phyloP scores from a whole-genome alignment of 441 rosid genomes.

The Jatropha podagrica region DNA sequence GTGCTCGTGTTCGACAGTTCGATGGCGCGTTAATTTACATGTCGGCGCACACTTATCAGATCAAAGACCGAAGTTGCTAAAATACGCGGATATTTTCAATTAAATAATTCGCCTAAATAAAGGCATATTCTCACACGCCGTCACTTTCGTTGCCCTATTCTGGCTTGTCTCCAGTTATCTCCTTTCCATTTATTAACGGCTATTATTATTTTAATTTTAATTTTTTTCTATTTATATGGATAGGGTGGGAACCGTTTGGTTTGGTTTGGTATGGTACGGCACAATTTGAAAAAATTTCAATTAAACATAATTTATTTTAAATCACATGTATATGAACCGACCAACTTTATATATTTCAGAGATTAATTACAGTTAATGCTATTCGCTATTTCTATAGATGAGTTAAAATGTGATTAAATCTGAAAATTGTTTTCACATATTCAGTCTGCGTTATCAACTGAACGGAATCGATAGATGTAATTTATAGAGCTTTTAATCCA shows the following conservation, averaged over 20 bases:
- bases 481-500: too few species aligned
- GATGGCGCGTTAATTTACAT: background rate
- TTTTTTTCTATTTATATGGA: background rate
- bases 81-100: background rate
- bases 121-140: background rate
- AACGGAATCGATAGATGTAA: too few species aligned
- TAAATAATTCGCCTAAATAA: conserved; percentile 9
- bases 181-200: background rate
- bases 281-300: too few species aligned
- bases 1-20: background rate
- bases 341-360: too few species aligned
- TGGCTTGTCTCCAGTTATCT: background rate
- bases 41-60: background rate
- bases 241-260: too few species aligned
- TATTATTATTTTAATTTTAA: background rate
- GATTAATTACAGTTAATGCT: too few species aligned
- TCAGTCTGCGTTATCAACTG: too few species aligned
- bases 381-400: too few species aligned
- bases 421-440: too few species aligned
- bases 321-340: background rate
- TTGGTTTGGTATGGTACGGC: too few species aligned
- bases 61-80: background rate
- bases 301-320: background rate
- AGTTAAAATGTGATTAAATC: too few species aligned
- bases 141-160: background rate